Base-by-base conservation (phyloP, 192 early-diverging fungal species). In the Backusella westeae region DNA sequence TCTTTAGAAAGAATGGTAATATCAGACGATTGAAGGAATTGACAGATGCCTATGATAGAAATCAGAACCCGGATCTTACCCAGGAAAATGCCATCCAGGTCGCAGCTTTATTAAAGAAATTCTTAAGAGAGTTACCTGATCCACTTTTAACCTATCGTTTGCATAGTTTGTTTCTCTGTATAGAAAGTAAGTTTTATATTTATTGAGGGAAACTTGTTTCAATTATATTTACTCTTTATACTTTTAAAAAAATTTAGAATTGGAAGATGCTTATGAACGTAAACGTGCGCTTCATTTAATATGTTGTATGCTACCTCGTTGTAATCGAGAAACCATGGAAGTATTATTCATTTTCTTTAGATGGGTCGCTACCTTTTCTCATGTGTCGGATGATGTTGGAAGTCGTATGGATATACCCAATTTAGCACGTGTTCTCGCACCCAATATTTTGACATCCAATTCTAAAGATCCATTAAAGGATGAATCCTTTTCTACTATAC, bases 1-100 rank as follows among this genome's bases (percentile, higher is more conserved):
- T 98, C 4, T 99, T 99, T 87, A 85, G 98, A 76, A 98, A 98
- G 85, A 99, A 98, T 79, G 98, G 98, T 6, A 99, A 99, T 77
- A 97, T 99, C 75, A 84, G 95, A 70, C 82, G 94, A 32, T 82
- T 98, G 63, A 97, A 96, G 69, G 93, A 94, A 46, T 75, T 96
- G 19, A 90, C 91, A 5, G 97, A 97, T 56, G 78, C 88, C 0
- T 89, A 98, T 34, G 97, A 99, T 81, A 89, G 88, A 81, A 91
- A 98, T 81, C 92, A 91, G 8, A 69, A 72, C 23, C 90, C 94
- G 9, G 91, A 93, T 67, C 76, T 96, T 44, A 82, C 83, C 7
- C 88, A 90, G 41, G 92, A 93, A 23, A 94, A 93, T 72, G 89
- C 92, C 7, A 91, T 99, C 63, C 97, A 98, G 79, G 88, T 98